Conservation (phyloP, 2,329 filamentous ascomycete genomes). For the Arthroderma sp. region DNA sequence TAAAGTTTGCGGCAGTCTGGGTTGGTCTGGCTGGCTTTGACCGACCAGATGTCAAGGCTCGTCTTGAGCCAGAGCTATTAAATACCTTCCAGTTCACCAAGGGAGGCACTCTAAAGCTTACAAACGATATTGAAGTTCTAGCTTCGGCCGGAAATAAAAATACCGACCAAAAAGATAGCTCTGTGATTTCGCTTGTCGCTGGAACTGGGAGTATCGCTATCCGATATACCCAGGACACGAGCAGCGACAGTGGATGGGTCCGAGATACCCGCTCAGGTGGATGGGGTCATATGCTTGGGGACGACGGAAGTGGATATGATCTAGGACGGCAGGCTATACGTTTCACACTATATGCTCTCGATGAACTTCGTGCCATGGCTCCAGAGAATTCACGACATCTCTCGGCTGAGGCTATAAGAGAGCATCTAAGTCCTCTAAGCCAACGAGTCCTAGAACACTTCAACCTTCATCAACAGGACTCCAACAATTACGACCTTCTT, state of each 20-base stretch:
- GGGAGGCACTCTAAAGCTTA: slow-evolving; percentile 17
- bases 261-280: slow-evolving; percentile 28
- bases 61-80: slow-evolving; percentile 17
- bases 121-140: slow-evolving; percentile 31
- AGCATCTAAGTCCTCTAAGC: slow-evolving; percentile 1
- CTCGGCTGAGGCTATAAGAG: neutral
- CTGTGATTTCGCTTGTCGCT: slow-evolving; percentile 27
- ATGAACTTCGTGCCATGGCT: slow-evolving; percentile 12
- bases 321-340: slow-evolving; percentile 28
- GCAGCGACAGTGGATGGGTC: slow-evolving; percentile 9
- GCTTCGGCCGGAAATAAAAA: slow-evolving; percentile 14
- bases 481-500: slow-evolving; percentile 4
- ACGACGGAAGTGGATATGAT: slow-evolving; percentile 32
- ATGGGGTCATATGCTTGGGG: slow-evolving; percentile 33
- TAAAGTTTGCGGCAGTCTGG: slow-evolving; percentile 24
- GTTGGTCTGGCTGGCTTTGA: slow-evolving; percentile 31
- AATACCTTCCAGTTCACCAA: slow-evolving; percentile 17
- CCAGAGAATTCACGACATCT: neutral
- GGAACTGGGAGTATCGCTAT: slow-evolving; percentile 35
- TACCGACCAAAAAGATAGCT: slow-evolving; percentile 7
- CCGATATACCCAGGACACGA: slow-evolving; percentile 19
- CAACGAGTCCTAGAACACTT: slow-evolving; percentile 4
- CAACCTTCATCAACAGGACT: neutral
- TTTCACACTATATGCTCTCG: slow-evolving; percentile 19
- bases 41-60: slow-evolving; percentile 18